phyloP scores from a whole-genome alignment of 306 rosid species.

The Castanea sativa region DNA sequence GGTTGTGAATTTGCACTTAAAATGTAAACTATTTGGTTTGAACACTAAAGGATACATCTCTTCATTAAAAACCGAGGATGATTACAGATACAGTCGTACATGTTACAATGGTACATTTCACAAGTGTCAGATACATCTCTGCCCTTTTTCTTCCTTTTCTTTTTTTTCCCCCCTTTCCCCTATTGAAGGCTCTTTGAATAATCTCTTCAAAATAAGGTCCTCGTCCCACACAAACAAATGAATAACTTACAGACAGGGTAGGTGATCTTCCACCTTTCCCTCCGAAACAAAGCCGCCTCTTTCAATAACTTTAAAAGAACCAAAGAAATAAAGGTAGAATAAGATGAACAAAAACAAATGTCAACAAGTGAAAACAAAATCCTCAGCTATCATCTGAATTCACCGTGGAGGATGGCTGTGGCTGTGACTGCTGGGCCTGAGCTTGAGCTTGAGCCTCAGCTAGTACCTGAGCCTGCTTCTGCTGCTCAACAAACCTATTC shows the following conservation, averaged over 20 bases:
- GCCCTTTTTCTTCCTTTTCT: conserved; percentile 13
- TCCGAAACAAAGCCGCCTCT: conserved; percentile 43
- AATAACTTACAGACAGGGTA: conserved; percentile 57
- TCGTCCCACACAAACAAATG: conserved; percentile 57
- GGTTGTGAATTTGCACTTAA: not conserved
- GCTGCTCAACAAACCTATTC: conserved; percentile 64
- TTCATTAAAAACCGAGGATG: conserved; percentile 80
- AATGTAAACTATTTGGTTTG: not conserved
- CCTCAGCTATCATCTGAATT: conserved; percentile 45
- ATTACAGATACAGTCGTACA: conserved; percentile 40
- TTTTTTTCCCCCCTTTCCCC: conserved; percentile 19
- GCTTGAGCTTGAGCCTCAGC: conserved; percentile 45
- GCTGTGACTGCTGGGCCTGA: conserved; percentile 13
- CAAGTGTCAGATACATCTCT: conserved; percentile 29
- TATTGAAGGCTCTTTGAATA: conserved; percentile 22
- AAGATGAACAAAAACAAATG: conserved; percentile 20
- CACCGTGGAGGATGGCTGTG: conserved; percentile 35
- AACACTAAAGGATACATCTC: conserved; percentile 60
- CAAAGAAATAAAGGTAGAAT: conserved; percentile 7
- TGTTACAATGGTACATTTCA: conserved; percentile 51
- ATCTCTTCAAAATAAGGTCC: conserved; percentile 26
- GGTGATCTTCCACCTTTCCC: conserved; percentile 91
- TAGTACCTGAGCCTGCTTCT: conserved; percentile 44
- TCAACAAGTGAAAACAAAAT: conserved; percentile 23
- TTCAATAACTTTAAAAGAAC: conserved; percentile 40